Conservation (phyloP, 2,329 filamentous ascomycete species). For the Nemania diffusa region DNA sequence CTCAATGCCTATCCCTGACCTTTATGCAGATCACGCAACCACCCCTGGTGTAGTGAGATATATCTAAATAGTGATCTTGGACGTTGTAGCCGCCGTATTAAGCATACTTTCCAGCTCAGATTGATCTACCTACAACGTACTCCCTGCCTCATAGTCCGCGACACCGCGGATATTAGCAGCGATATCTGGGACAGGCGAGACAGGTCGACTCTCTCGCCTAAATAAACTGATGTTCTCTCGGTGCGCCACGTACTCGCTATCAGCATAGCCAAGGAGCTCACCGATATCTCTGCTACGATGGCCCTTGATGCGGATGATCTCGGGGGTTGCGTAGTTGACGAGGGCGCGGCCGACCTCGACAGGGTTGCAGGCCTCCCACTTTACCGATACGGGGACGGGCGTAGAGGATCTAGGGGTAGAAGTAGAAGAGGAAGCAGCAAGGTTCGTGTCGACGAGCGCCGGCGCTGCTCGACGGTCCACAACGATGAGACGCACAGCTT, state of each 20-base stretch:
- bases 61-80: neutral
- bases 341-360: constrained; percentile 85
- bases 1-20: neutral
- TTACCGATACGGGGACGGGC: constrained; percentile 32
- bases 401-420: constrained; percentile 33
- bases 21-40: neutral
- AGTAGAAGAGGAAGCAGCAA: neutral
- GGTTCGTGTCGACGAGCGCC: neutral
- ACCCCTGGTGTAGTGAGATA: neutral
- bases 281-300: constrained; percentile 84
- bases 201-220: constrained; percentile 61
- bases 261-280: constrained; percentile 84
- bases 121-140: neutral
- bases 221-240: constrained; percentile 88
- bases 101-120: neutral
- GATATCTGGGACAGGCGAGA: constrained; percentile 55
- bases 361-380: constrained; percentile 34
- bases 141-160: constrained; percentile 39
- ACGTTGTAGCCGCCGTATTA: neutral
- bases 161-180: constrained; percentile 37
- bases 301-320: constrained; percentile 87
- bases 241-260: constrained; percentile 92
- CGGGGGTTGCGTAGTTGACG: constrained; percentile 89
- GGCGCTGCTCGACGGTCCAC: constrained; percentile 66
- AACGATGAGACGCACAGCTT: constrained; percentile 87